Evolutionary conservation across 164 flowering plant genomes (phyloP).

Genomic region (Macadamia integrifolia): DNA sequence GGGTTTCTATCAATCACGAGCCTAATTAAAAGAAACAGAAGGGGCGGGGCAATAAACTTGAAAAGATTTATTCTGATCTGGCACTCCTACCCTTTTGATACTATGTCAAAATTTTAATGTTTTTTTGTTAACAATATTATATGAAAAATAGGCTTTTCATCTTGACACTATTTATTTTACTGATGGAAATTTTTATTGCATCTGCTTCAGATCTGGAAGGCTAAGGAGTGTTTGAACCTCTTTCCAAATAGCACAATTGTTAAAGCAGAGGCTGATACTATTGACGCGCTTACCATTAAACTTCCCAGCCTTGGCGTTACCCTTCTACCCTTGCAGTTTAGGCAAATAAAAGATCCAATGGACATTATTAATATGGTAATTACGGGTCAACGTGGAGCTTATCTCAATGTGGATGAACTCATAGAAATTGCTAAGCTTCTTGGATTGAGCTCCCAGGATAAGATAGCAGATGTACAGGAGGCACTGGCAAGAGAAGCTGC

Average conservation of each 20-base stretch:
- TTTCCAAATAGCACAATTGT: slow-evolving; percentile 73
- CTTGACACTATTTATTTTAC: not conserved
- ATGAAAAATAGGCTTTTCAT: too few relatives aligned
- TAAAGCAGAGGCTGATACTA: slow-evolving; percentile 72
- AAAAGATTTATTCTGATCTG: too few relatives aligned
- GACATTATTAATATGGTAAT: slow-evolving; percentile 84
- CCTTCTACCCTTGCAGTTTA: slow-evolving; percentile 83
- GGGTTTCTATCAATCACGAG: too few relatives aligned
- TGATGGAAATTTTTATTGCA: not conserved
- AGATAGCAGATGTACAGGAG: slow-evolving; percentile 83
- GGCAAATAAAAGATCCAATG: slow-evolving; percentile 91
- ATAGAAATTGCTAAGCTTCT: slow-evolving; percentile 88
- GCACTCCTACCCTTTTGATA: too few relatives aligned
- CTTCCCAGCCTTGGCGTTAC: slow-evolving; percentile 94
- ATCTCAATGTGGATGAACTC: slow-evolving; percentile 86
- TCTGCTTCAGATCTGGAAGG: slow-evolving; percentile 84
- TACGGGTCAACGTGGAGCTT: slow-evolving; percentile 75
- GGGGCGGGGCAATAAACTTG: too few relatives aligned
- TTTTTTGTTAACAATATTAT: too few relatives aligned
- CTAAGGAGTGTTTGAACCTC: slow-evolving; percentile 87
- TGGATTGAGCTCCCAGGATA: slow-evolving; percentile 74
- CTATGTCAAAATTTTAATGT: too few relatives aligned
- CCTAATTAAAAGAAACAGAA: too few relatives aligned
- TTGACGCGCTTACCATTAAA: slow-evolving; percentile 79
- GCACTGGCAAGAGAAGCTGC: slow-evolving; percentile 99